Base-by-base conservation (phyloP, 2,329 filamentous ascomycete genomes). In the Neurospora crassa region DNA sequence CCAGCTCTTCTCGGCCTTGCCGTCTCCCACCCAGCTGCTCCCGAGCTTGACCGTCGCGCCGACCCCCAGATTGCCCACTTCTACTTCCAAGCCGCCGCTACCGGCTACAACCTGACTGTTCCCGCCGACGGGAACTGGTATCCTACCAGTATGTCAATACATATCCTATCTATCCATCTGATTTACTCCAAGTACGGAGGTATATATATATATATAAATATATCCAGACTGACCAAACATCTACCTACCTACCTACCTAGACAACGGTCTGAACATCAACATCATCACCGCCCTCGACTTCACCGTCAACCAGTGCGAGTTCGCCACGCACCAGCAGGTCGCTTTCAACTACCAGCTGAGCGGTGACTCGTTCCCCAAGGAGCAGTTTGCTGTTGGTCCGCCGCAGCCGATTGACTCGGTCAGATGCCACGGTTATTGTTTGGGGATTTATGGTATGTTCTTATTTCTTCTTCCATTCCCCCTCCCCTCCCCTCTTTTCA, bases 271-370 rank as follows among this genome's bases (percentile, higher is more conserved):
- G 20, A 74, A 78, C 18, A 53, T 77, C 73, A 74, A 71, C 73
- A 73, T 76, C 70, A 76, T 77, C 70, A 73, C 74, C 37, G 79
- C 81, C 0, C 79, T 80, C 45, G 80, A 83, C 78, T 86, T 83
- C 78, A 79, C 82, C 74, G 83, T 83, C 71, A 76, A 78, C 72
- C 76, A 81, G 69, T 86, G 85, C 78, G 79, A 77, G n/a, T 85
- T 86, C 77, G 76, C 80, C 71, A 83, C 82, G 0, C 71, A 76
- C 8, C 77, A 79, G 74, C 76, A 80, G 0, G 77, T 83, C 5
- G 77, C 76, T 29, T 63, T 34, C 3, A 5, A 1, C 29, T 63
- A 63, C 53, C 53, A 63, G 53, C 53, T 63, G 1, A 76, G 76
- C 70, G 77, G 76, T 69, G 77, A 80, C 73, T 76, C 74, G 1